These are phyloP conservation scores for Orbilia oligospora DNA, from an alignment of 2,329 filamentous ascomycete genomes.

Conservation along the genomic window DNA sequence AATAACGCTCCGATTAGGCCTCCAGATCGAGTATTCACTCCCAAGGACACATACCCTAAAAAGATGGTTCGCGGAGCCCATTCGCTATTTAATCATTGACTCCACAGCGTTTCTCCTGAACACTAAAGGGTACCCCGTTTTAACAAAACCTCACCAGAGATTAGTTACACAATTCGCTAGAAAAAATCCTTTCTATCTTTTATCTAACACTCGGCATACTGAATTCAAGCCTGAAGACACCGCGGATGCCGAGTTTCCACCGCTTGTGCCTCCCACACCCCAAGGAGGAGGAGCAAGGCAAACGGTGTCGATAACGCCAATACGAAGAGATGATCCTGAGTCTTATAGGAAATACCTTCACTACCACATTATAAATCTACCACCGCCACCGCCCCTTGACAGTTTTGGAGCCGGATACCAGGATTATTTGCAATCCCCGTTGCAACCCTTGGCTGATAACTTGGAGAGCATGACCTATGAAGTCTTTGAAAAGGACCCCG, in stretches of 20 bases:
- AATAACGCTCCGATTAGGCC: constrained; percentile 67
- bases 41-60: constrained; percentile 70
- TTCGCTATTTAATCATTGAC: constrained; percentile 75
- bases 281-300: constrained; percentile 30
- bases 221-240: constrained; percentile 67
- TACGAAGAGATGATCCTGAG: constrained; percentile 71
- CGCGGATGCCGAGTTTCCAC: constrained; percentile 63
- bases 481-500: constrained; percentile 96
- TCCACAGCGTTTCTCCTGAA: constrained; percentile 74
- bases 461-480: constrained; percentile 98
- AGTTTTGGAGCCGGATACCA: constrained; percentile 82
- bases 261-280: constrained; percentile 56
- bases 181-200: constrained; percentile 75
- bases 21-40: constrained; percentile 67
- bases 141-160: constrained; percentile 75
- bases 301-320: constrained; percentile 64
- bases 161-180: constrained; percentile 76
- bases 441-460: constrained; percentile 96
- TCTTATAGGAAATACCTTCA: constrained; percentile 85
- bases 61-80: constrained; percentile 78
- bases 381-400: constrained; percentile 75
- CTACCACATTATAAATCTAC: constrained; percentile 86
- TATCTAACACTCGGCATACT: constrained; percentile 71
- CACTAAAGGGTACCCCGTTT: constrained; percentile 74
- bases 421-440: constrained; percentile 93